Conservation (phyloP, 345 rosid genomes). For the Euphorbia pulcherrima region DNA sequence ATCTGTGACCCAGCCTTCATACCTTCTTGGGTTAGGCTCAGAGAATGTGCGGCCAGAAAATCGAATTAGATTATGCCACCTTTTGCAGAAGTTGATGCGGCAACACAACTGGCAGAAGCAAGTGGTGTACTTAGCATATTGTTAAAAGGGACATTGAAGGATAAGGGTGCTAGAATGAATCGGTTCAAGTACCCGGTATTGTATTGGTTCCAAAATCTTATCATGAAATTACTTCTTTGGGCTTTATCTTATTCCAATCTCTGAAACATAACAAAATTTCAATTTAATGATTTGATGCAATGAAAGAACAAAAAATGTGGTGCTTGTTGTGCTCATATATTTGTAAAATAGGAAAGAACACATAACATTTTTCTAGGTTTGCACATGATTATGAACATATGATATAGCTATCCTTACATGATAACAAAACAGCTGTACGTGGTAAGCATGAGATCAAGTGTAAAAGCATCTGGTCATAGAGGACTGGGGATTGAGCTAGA, state of each 20-base stretch:
- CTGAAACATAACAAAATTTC: background rate
- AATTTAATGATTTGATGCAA: no score
- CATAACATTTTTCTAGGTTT: no score
- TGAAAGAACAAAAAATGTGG: no score
- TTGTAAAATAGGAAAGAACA: background rate
- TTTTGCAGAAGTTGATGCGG: constrained; percentile 48
- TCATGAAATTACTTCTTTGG: background rate
- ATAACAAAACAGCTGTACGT: background rate
- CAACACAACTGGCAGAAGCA: constrained; percentile 56
- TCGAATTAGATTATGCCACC: constrained; percentile 31
- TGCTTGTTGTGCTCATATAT: no score
- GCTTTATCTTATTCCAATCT: background rate
- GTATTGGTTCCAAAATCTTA: background rate
- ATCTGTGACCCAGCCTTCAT: constrained; percentile 50
- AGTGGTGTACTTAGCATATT: constrained; percentile 57
- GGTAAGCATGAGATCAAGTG: no score
- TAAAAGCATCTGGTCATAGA: no score
- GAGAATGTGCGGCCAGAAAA: constrained; percentile 36
- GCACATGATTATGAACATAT: no score
- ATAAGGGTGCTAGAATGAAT: constrained; percentile 35
- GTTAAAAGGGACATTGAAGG: constrained; percentile 50
- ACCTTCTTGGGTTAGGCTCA: constrained; percentile 33
- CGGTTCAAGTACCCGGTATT: constrained; percentile 68
- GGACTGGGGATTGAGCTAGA: no score
- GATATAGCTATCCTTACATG: no score